Base-by-base conservation (phyloP, 2,329 filamentous ascomycete species). In the Paecilomyces dactylethromorphus region DNA sequence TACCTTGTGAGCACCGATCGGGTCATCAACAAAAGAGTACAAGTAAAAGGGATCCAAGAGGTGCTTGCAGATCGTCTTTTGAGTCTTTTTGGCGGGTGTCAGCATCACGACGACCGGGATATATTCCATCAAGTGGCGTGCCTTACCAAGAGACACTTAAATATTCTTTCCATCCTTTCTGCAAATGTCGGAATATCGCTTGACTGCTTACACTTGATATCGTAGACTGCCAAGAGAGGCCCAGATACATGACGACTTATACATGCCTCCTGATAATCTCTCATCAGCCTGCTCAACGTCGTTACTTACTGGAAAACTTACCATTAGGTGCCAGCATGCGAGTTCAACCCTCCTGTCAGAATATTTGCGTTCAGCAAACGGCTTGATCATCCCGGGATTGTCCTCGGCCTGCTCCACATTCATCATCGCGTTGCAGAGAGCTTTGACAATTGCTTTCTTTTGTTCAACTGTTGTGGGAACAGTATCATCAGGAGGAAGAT, bases 21-120 rank as follows among this genome's bases (percentile, higher is more conserved):
- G 75, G 54, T 77, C 74, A 54, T 77, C 73, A 31, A 76, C 66
- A 51, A 77, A 68, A 3, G 63, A 62, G 51, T 66, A 60, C 31
- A 73, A 54, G 59, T 72, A 76, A 7, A 64, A 60, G 1, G 69
- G 62, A 54, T 75, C 74, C 15, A 75, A 59, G 11, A 76, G 60
- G 56, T 75, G 74, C 57, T 75, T 75, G 68, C 72, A 76, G 32
- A 76, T 72, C 0, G 73, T 72, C 62, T 77, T 77, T 31, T 70
- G 70, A 8, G 58, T 62, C 62, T 68, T 55, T 32, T 50, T 26
- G 32, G 49, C 13, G 33, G 15, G n/a, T 18, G 31, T 59, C 22
- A 62, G 55, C 11, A 50, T 53, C n/a, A 26, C 31, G 24, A n/a
- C 29, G 24, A 49, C 21, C 8, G 10, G 10, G 15, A n/a, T 5